Conservation (phyloP, 768 basidiomycete species). For the Rossbeevera mucosa region DNA sequence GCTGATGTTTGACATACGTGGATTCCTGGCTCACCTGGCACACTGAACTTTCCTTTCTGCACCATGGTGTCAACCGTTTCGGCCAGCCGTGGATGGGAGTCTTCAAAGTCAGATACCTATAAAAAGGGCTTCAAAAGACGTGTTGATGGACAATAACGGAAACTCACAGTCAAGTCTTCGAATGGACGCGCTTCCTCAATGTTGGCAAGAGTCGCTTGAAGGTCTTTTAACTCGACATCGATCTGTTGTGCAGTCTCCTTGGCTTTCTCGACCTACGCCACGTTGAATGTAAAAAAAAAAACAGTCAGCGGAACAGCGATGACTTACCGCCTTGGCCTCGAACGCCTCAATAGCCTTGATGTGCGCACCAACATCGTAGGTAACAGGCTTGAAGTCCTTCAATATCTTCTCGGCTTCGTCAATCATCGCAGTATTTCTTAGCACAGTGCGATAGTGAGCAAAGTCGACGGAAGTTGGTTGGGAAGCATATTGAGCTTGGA, state of each 20-base stretch:
- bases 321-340: constrained; percentile 86
- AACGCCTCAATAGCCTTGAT: constrained; percentile 96
- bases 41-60: constrained; percentile 97
- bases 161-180: constrained; percentile 90
- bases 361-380: constrained; percentile 86
- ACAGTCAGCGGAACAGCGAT: not conserved
- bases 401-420: constrained; percentile 90
- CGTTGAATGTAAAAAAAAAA: constrained; percentile 5
- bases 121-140: not conserved
- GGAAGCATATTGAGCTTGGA: constrained; percentile 54
- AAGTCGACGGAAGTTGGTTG: constrained; percentile 86
- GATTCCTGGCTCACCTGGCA: constrained; percentile 61
- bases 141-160: not conserved
- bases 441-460: constrained; percentile 80
- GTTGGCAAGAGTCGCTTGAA: constrained; percentile 91
- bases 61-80: constrained; percentile 93
- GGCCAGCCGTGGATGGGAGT: constrained; percentile 87
- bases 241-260: constrained; percentile 88
- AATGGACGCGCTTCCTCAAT: constrained; percentile 97
- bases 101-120: constrained; percentile 83
- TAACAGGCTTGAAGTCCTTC: constrained; percentile 87
- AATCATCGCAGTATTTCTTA: constrained; percentile 91
- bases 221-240: constrained; percentile 83
- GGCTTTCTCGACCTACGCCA: constrained; percentile 73
- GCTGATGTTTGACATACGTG: not conserved